A percentile compares a stretch with the other conserved stretches of the same genome.
Conservation (phyloP, 305 asterid genomes). For the Plantago coronopus region DNA sequence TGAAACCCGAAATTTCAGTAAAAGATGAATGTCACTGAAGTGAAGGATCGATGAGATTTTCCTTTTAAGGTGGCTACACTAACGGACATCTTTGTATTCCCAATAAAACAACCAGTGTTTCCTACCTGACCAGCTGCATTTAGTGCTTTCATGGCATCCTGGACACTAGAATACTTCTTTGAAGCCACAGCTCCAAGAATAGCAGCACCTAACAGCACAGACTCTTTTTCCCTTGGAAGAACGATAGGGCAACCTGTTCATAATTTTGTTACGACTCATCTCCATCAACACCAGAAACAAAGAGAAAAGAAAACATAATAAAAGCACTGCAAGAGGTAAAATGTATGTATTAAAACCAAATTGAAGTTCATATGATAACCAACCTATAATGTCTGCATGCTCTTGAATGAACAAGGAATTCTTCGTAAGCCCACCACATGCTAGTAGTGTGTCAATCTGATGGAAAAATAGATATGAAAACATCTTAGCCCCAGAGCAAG, state of each 20-base stretch:
- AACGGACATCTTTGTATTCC: not conserved
- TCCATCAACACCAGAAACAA: constrained; percentile 12
- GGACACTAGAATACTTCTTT: constrained; percentile 56
- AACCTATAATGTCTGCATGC: constrained; percentile 88
- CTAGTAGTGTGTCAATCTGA: constrained; percentile 89
- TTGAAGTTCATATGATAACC: constrained; percentile 28
- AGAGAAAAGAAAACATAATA: not conserved
- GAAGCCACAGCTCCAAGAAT: constrained; percentile 98
- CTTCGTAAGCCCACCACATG: constrained; percentile 91
- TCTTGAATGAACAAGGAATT: constrained; percentile 80
- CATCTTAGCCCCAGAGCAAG: constrained; percentile 8
- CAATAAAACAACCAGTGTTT: not conserved
- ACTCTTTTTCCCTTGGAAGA: constrained; percentile 90
- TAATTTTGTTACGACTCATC: constrained; percentile 7
- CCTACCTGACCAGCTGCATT: constrained; percentile 91
- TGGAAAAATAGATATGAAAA: constrained; percentile 22
- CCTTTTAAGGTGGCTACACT: not conserved
- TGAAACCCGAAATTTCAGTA: constrained; percentile 11
- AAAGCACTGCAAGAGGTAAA: constrained; percentile 17
- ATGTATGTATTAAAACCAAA: constrained; percentile 7
- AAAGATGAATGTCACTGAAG: not conserved
- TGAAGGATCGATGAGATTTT: too few species aligned
- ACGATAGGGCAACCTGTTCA: constrained; percentile 68
- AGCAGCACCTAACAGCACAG: constrained; percentile 95
- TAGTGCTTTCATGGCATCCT: constrained; percentile 84